Percentiles rank a stretch among this genome's conserved stretches.
These are phyloP conservation scores for Neoarthrinium moseri DNA, from an alignment of 2,329 filamentous ascomycete genomes.

Conservation along the genomic window DNA sequence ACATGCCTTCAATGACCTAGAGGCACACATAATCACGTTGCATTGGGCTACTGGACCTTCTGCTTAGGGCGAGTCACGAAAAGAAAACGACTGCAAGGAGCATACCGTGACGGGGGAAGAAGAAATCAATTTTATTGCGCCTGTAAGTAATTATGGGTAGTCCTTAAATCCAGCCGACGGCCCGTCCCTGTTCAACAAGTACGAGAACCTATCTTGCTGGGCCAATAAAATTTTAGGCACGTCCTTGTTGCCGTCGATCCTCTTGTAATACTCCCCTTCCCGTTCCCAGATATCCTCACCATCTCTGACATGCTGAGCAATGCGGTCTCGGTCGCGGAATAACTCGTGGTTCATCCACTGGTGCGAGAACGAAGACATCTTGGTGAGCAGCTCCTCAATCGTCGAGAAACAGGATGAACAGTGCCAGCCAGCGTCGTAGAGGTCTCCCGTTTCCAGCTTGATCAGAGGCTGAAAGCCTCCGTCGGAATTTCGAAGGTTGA, in stretches of 20 bases:
- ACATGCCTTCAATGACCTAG: too few species aligned
- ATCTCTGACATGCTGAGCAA: constrained; percentile 48
- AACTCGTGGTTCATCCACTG: constrained; percentile 47
- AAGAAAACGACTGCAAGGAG: too few species aligned
- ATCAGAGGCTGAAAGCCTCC: constrained; percentile 36
- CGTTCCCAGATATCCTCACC: constrained; percentile 57
- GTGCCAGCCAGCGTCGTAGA: constrained; percentile 58
- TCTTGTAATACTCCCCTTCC: constrained; percentile 42
- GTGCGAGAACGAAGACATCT: constrained; percentile 58
- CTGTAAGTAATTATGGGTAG: constrained; percentile 32
- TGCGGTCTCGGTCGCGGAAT: constrained; percentile 45
- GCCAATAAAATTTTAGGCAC: constrained; percentile 47
- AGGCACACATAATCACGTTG: too few species aligned
- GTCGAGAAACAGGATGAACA: constrained; percentile 62
- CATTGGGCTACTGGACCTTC: too few species aligned
- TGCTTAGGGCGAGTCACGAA: too few species aligned
- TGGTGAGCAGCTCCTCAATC: constrained; percentile 52
- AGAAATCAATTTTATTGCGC: too few species aligned
- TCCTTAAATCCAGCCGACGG: constrained; percentile 46
- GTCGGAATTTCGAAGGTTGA: constrained; percentile 50
- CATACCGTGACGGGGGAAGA: too few species aligned
- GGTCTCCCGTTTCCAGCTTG: constrained; percentile 39
- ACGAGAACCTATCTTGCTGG: constrained; percentile 38
- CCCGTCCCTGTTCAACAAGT: constrained; percentile 45
- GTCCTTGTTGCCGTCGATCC: constrained; percentile 50